phyloP scores from a whole-genome alignment of 306 rosid genomes.

The Pterocarpus macrocarpus region DNA sequence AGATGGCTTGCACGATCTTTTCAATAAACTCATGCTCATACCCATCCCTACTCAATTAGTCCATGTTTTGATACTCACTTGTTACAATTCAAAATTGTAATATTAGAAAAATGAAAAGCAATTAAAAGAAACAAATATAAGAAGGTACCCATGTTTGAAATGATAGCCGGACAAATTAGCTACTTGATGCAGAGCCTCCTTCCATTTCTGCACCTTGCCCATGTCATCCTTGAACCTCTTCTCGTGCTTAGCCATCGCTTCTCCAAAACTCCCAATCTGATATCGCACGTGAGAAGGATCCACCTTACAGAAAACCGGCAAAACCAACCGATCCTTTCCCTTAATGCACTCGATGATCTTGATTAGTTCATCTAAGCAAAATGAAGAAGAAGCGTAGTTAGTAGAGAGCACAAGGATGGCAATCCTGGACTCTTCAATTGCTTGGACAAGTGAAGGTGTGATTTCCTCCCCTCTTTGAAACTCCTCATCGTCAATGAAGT shows the following conservation, averaged over 20 bases:
- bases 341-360: neutral
- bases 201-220: neutral
- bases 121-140: too few species aligned
- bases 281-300: neutral
- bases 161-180: neutral
- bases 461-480: neutral
- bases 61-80: too few species aligned
- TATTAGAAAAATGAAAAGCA: too few species aligned
- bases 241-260: neutral
- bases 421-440: neutral
- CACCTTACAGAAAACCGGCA: neutral
- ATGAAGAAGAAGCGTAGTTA: neutral
- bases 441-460: neutral
- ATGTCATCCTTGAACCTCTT: neutral
- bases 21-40: neutral
- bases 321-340: neutral
- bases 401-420: neutral
- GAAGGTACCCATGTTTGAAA: neutral
- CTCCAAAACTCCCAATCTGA: neutral
- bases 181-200: neutral
- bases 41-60: too few species aligned
- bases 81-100: neutral
- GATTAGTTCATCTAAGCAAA: conserved; percentile 13
- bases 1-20: neutral
- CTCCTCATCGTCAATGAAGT: conserved; percentile 20